Conservation (phyloP, 768 basidiomycete species). For the Leccinum variicolor region DNA sequence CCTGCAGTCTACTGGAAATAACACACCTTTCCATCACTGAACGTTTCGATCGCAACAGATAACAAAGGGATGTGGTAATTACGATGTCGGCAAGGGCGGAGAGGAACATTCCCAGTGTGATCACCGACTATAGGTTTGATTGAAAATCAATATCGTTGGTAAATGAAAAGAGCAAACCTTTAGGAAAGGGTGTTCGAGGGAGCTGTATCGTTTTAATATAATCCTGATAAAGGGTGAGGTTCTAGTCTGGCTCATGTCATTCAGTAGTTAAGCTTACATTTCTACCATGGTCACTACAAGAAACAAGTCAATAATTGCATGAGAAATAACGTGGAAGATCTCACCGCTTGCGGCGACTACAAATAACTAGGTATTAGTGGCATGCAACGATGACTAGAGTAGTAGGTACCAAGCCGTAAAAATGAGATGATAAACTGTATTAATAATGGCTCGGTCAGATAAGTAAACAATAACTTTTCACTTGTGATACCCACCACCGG, state of each 20-base stretch:
- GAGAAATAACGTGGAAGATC: background rate
- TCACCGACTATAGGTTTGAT: conserved; percentile 35
- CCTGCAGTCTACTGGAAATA: background rate
- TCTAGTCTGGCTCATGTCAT: background rate
- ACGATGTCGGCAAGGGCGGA: conserved; percentile 45
- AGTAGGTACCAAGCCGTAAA: conserved; percentile 16
- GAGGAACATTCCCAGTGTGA: conserved; percentile 44
- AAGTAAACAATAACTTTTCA: background rate
- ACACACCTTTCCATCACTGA: conserved; percentile 35
- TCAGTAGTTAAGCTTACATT: conserved; percentile 12
- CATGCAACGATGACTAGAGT: background rate
- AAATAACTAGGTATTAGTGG: background rate
- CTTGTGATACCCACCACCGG: conserved; percentile 11
- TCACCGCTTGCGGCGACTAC: conserved; percentile 22
- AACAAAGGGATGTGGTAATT: conserved; percentile 42
- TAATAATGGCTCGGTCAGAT: background rate
- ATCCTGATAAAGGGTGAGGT: conserved; percentile 9
- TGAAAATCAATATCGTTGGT: background rate
- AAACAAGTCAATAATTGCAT: background rate
- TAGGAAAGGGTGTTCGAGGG: conserved; percentile 9
- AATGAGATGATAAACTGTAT: conserved; percentile 15
- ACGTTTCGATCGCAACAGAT: conserved; percentile 37
- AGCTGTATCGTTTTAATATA: conserved; percentile 2
- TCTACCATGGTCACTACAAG: conserved; percentile 18
- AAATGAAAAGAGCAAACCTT: conserved; percentile 3